Base-by-base conservation (phyloP, 2,329 filamentous ascomycete species). In the Xylariomycetidae sp. region DNA sequence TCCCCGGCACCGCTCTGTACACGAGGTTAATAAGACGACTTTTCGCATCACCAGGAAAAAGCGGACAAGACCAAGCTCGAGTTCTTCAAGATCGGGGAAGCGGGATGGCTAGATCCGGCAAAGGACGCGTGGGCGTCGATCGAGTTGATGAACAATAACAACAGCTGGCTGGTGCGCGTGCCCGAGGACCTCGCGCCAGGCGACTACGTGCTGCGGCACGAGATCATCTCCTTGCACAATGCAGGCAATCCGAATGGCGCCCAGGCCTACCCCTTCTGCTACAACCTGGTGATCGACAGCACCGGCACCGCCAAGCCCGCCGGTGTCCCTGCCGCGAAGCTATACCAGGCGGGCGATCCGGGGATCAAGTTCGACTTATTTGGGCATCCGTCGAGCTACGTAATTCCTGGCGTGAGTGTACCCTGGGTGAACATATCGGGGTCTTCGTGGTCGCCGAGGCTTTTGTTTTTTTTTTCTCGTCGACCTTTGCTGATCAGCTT, bases 361-460 rank as follows among this genome's bases (percentile, higher is more conserved):
- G 74, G 74, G 33, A 71, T 78, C 47, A 43, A 60, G 31, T 53
- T 76, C 61, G 71, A 68, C 59, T 68, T 77, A 53, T 76, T 75
- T 63, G 39, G 35, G 16, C 39, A 46, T n/a, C 42, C 44, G 23
- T 43, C 42, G 13, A 29, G 32, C 15, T 51, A 52, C n/a, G 35
- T 43, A 18, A 43, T 52, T 14, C 50, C 50, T 5, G 50, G 47
- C 15, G 40, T 42, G 34, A 39, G 44, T 39, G 13, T 37, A 12
- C 24, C n/a, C n/a, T n/a, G n/a, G n/a, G n/a, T n/a, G n/a, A n/a
- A n/a, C n/a, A n/a, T n/a, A n/a, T n/a, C n/a, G n/a, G n/a, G n/a
- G n/a, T n/a, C n/a, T n/a, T n/a, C n/a, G n/a, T n/a, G n/a, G n/a
- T n/a, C n/a, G n/a, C n/a, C n/a, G n/a, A n/a, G n/a, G n/a, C n/a